These are phyloP conservation scores for Ascodesmis nigricans DNA, from an alignment of 495 filamentous ascomycete genomes.

Conservation along the genomic window DNA sequence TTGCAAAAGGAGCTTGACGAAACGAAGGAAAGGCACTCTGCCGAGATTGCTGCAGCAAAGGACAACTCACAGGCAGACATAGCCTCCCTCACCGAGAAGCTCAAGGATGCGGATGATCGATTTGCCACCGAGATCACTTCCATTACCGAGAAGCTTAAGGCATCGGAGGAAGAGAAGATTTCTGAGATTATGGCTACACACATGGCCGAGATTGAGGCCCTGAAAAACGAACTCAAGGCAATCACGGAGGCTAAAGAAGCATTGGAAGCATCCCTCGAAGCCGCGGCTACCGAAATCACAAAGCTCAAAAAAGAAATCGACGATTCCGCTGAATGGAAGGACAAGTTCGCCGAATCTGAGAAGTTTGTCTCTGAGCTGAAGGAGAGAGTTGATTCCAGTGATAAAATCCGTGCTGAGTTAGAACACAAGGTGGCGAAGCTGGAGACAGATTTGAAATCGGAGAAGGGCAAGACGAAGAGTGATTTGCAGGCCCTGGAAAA, in stretches of 20 bases:
- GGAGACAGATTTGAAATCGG: constrained; percentile 5
- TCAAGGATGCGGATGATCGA: constrained; percentile 3
- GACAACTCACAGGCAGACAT: constrained; percentile 12
- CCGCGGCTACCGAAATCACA: neutral
- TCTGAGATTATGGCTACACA: constrained; percentile 9
- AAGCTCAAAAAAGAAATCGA: constrained; percentile 2
- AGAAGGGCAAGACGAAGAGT: constrained; percentile 2
- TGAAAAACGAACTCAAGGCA: constrained; percentile 9
- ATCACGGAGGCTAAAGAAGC: constrained; percentile 8
- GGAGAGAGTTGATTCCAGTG: too few species aligned
- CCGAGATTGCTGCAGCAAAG: constrained; percentile 9
- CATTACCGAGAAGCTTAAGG: too few species aligned
- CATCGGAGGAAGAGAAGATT: constrained; percentile 10
- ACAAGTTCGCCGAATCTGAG: neutral
- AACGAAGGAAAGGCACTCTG: constrained; percentile 7
- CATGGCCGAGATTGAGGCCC: constrained; percentile 6
- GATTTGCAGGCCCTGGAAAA: constrained; percentile 11
- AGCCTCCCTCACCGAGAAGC: constrained; percentile 9
- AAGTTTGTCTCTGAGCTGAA: neutral
- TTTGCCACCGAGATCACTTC: too few species aligned
- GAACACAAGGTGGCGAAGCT: constrained; percentile 9
- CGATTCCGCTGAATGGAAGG: neutral
- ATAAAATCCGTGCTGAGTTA: neutral
- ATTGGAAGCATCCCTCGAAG: neutral
- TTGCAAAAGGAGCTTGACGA: constrained; percentile 8